Conservation (phyloP, 108 stramenopile species). For the Nitzschia palea region DNA sequence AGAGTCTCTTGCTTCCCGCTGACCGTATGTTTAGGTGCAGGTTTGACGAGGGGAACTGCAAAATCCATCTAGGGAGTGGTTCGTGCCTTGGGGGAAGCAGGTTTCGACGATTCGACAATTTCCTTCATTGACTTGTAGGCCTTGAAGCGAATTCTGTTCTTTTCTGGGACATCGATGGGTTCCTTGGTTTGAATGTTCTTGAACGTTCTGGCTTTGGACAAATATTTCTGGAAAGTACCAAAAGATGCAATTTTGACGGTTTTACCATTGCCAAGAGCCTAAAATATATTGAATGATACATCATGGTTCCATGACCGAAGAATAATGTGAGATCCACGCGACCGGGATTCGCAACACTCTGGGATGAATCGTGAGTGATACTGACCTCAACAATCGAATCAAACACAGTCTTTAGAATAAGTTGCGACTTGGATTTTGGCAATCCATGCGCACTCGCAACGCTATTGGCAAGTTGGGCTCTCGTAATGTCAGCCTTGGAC, state of each 20-base stretch:
- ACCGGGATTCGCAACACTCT: neutral
- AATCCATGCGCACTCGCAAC: conserved; percentile 30
- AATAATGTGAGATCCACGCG: no score
- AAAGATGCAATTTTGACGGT: conserved; percentile 22
- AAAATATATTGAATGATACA: neutral
- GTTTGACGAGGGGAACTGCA: no score
- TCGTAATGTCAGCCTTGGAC: conserved; percentile 3
- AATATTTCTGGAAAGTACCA: conserved; percentile 34
- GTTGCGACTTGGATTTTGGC: conserved; percentile 6
- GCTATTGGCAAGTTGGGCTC: conserved; percentile 11
- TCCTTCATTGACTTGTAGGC: conserved; percentile 36
- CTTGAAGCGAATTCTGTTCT: conserved; percentile 41
- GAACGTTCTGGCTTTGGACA: conserved; percentile 15
- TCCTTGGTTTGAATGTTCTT: conserved; percentile 18
- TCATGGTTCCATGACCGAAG: neutral
- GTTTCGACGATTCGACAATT: neutral
- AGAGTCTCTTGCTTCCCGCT: no score
- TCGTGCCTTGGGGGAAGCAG: neutral
- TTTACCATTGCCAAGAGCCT: conserved; percentile 31
- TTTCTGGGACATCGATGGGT: conserved; percentile 23
- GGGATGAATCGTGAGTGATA: neutral
- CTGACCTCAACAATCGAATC: conserved; percentile 37
- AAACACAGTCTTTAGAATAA: conserved; percentile 34
- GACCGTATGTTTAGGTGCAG: no score
- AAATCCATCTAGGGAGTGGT: neutral